Evolutionary conservation across 2,329 filamentous ascomycete species (phyloP).

Genomic region (Arachnopeziza araneosa): DNA sequence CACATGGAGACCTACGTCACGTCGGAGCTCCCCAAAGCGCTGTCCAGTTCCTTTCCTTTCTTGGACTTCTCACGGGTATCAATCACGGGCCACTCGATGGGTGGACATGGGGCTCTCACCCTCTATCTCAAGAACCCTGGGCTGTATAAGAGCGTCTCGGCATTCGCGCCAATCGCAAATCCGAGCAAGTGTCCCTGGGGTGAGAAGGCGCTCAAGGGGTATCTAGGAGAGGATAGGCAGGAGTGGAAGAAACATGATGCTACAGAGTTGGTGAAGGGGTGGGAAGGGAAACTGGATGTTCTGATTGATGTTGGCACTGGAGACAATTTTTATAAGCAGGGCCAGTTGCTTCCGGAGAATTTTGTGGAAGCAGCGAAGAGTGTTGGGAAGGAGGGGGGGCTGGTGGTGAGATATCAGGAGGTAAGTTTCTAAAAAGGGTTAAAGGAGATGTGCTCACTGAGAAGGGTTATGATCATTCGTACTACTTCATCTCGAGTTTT

Average conservation of each 20-base stretch:
- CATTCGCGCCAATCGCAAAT: slow-evolving; percentile 87
- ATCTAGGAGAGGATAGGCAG: slow-evolving; percentile 71
- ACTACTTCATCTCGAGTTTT: slow-evolving; percentile 93
- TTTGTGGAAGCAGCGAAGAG: slow-evolving; percentile 74
- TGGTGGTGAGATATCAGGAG: slow-evolving; percentile 78
- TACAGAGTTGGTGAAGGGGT: slow-evolving; percentile 77
- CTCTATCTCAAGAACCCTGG: slow-evolving; percentile 89
- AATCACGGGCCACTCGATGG: slow-evolving; percentile 95
- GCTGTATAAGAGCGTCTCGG: slow-evolving; percentile 81
- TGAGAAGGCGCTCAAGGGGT: slow-evolving; percentile 88
- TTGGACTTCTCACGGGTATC: slow-evolving; percentile 68
- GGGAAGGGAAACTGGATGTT: slow-evolving; percentile 64
- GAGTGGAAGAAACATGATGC: slow-evolving; percentile 89
- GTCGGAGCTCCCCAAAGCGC: slow-evolving; percentile 72
- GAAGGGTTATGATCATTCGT: slow-evolving; percentile 87
- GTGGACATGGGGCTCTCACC: slow-evolving; percentile 90
- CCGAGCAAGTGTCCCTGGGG: slow-evolving; percentile 86
- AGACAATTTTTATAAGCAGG: slow-evolving; percentile 95
- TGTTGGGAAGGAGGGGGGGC: slow-evolving; percentile 61
- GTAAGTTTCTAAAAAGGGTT: slow-evolving; percentile 36
- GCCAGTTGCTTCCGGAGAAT: slow-evolving; percentile 91
- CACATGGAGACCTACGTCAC: slow-evolving; percentile 93
- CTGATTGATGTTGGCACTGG: slow-evolving; percentile 90
- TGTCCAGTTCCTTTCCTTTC: slow-evolving; percentile 67
- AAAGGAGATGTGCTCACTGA: slow-evolving; percentile 8